Base-by-base conservation (phyloP, 352 stramenopile species). In the Globisporangium uncinulatum region DNA sequence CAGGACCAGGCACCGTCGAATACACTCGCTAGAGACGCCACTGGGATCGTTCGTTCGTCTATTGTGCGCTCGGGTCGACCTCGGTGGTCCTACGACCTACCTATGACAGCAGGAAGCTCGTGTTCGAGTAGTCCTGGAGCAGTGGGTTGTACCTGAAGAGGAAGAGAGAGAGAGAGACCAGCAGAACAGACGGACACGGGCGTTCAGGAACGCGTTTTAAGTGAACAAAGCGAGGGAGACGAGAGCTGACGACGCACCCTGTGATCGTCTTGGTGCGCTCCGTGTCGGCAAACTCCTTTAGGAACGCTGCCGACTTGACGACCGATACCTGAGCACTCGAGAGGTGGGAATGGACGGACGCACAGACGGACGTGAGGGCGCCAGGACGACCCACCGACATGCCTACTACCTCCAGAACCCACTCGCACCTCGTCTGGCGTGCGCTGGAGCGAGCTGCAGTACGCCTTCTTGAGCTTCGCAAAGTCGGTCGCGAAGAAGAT, bases 401-500 rank as follows among this genome's bases (percentile, higher is more conserved):
- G n/a, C n/a, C 37, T 43, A 15, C 37, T 39, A 8, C 34, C 39
- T 17, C 17, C 15, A 19, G 17, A 44, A 17, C 39, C 1, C 39
- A 44, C 46, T 29, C 47, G 9, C 17, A 46, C 37, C 6, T 87
- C 73, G 36, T 86, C 74, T 4, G 69, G 55, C 34, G 79, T 66
- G 19, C 79, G 74, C 6, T 76, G 62, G 13, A 89, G 69, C 39
- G 81, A 69, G 15, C 61, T 77, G 62, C 80, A 88, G 67, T 97
- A 96, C 17, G 88, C 81, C 41, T 80, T 81, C 57, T 89, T 88
- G 19, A 97, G 68, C 34, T 73, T 71, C 1, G 74, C 61, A 66
- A 97, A 97, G 59, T 96, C 86, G 4, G 87, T 96, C 8, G 89
- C 74, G 46, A 97, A 97, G 68, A 96, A 97, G 32, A 97, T 94